A percentile compares a stretch with the other conserved stretches of the same genome.
phyloP scores from a whole-genome alignment of 129 eudicot species.

The Helichrysum umbraculigerum region DNA sequence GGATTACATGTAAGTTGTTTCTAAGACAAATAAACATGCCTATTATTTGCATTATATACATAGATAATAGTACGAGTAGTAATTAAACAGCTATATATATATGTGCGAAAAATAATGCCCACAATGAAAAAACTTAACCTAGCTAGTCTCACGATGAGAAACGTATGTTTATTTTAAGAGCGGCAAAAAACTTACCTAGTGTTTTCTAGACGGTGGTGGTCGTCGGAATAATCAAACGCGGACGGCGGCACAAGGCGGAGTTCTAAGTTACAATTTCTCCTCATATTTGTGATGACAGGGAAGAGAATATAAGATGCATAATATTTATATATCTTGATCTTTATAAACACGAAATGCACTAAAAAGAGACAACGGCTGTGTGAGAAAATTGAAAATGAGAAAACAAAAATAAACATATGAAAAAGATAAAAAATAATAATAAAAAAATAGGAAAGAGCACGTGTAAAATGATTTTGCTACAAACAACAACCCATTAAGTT shows the following conservation, averaged over 20 bases:
- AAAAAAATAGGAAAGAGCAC: neutral
- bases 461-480: slow-evolving; percentile 10
- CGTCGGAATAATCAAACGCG: slow-evolving; percentile 25
- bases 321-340: slow-evolving; percentile 4
- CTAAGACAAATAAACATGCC: no score
- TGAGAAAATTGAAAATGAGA: neutral
- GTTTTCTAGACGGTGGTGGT: slow-evolving; percentile 22
- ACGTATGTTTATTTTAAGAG: no score
- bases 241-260: slow-evolving; percentile 71
- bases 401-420: neutral
- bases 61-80: no score
- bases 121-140: no score
- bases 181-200: neutral
- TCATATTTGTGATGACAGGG: slow-evolving; percentile 21
- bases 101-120: no score
- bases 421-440: neutral
- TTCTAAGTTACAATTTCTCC: slow-evolving; percentile 62
- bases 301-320: neutral
- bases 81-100: no score
- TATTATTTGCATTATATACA: no score
- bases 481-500: neutral
- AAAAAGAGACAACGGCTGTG: slow-evolving; percentile 1
- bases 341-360: neutral
- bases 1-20: no score
- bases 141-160: no score